Evolutionary conservation across 2,329 filamentous ascomycete species (phyloP), one percentile per base, ranked within the genome.

Genomic region (Colletotrichum falcatum): DNA sequence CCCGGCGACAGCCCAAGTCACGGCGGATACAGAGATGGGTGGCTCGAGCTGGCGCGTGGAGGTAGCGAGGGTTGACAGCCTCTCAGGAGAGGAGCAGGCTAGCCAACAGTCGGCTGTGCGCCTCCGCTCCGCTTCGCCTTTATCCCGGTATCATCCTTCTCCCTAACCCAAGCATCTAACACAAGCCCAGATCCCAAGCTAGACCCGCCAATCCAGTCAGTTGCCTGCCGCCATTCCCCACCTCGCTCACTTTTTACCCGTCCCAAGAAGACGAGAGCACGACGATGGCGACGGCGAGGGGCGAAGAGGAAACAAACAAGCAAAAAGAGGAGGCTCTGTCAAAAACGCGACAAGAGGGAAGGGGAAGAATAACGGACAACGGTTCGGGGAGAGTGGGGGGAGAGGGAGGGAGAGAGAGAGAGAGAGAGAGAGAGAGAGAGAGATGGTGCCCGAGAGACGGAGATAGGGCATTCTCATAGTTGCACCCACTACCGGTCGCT

Each of bases 121-220:
- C 69, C 65, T 69, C 69, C 54, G 59, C 69, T 71, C 65, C 69
- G 69, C 69, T 71, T 69, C 48, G 69, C 69, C 69, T 71, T 71
- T 71, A 71, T 71, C 69, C 69, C 69, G 65, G 69, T 69, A 71
- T 71, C 69, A 71, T 70, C 69, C 69, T 71, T 55, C 65, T 71
- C 60, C 65, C 69, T 65, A 53, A 69, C 65, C 67, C 63, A 70
- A 70, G 64, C 65, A 71, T 68, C 68, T 62, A 69, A 71, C 65
- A 71, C 54, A 71, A 60, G 65, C 68, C 65, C 59, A 64, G 65
- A 53, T 71, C 65, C 60, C 59, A 49, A 68, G 69, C 69, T 69
- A 69, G 68, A 69, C 69, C 69, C 69, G 69, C 69, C 60, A 65
- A 35, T 62, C 56, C 56, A 66, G 54, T 61, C 67, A 54, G 53